Evolutionary conservation across 2,329 filamentous ascomycete species (phyloP).

Genomic region (Albifimbria verrucaria): DNA sequence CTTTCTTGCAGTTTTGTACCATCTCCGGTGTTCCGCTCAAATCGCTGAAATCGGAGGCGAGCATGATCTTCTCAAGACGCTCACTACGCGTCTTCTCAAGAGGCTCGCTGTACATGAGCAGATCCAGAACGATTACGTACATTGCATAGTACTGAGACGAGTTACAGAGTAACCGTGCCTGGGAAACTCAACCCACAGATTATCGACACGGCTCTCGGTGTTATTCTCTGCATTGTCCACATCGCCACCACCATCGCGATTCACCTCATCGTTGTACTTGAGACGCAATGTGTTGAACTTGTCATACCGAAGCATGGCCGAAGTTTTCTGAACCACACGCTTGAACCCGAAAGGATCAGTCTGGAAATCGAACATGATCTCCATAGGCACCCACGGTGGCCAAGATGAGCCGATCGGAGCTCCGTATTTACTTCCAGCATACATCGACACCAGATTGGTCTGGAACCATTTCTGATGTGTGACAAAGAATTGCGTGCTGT

Average conservation of each 20-base stretch:
- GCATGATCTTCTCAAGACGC: slow-evolving; percentile 95
- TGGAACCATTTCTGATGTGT: slow-evolving; percentile 89
- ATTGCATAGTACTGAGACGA: slow-evolving; percentile 96
- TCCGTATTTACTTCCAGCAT: slow-evolving; percentile 91
- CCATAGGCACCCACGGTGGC: slow-evolving; percentile 97
- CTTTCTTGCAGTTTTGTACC: slow-evolving; percentile 89
- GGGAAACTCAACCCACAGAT: slow-evolving; percentile 97
- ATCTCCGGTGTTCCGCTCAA: slow-evolving; percentile 89
- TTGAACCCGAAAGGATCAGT: slow-evolving; percentile 96
- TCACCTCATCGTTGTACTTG: slow-evolving; percentile 95
- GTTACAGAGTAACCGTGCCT: slow-evolving; percentile 91
- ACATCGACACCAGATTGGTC: slow-evolving; percentile 82
- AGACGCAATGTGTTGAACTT: slow-evolving; percentile 97
- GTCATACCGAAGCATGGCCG: slow-evolving; percentile 89
- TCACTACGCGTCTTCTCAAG: slow-evolving; percentile 96
- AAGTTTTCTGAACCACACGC: slow-evolving; percentile 94
- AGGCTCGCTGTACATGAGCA: slow-evolving; percentile 94
- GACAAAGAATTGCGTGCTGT: slow-evolving; percentile 97
- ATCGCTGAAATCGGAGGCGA: slow-evolving; percentile 97
- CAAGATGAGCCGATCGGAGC: slow-evolving; percentile 80
- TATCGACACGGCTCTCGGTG: slow-evolving; percentile 81
- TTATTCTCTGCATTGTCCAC: slow-evolving; percentile 51
- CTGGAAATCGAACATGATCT: slow-evolving; percentile 97
- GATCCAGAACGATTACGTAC: slow-evolving; percentile 95
- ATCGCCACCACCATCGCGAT: slow-evolving; percentile 54